Conservation (phyloP, 345 rosid genomes). For the Citrus hindsii region DNA sequence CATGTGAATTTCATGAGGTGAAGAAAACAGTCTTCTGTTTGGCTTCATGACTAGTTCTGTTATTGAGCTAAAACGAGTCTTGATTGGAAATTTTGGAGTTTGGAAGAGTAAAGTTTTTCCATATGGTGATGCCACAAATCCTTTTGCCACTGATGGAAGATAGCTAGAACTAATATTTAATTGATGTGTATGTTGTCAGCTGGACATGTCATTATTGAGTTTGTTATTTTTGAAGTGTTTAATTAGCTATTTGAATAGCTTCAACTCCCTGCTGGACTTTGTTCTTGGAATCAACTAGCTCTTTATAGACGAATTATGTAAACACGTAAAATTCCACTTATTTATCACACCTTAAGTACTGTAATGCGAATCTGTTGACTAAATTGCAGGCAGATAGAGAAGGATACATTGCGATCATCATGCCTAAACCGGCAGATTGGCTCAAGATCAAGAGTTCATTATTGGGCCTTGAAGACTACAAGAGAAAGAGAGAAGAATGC, state of each 20-base stretch:
- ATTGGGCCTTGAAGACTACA: slow-evolving; percentile 56
- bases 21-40: background rate
- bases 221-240: background rate
- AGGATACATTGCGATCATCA: slow-evolving; percentile 85
- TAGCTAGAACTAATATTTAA: background rate
- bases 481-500: slow-evolving; percentile 34
- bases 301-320: no score
- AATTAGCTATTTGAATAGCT: background rate
- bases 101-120: background rate
- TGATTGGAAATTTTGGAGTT: background rate
- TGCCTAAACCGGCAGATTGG: slow-evolving; percentile 92
- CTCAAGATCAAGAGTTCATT: slow-evolving; percentile 58
- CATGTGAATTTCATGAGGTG: background rate
- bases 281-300: background rate
- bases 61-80: background rate
- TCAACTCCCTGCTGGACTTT: background rate
- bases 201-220: background rate
- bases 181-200: background rate
- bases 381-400: slow-evolving; percentile 75
- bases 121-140: background rate
- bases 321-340: background rate
- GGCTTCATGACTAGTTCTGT: background rate
- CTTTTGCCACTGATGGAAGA: background rate
- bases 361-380: background rate
- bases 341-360: background rate